These are phyloP conservation scores for Guadua angustifolia DNA, from an alignment of 176 grass and related monocot species.

Conservation along the genomic window DNA sequence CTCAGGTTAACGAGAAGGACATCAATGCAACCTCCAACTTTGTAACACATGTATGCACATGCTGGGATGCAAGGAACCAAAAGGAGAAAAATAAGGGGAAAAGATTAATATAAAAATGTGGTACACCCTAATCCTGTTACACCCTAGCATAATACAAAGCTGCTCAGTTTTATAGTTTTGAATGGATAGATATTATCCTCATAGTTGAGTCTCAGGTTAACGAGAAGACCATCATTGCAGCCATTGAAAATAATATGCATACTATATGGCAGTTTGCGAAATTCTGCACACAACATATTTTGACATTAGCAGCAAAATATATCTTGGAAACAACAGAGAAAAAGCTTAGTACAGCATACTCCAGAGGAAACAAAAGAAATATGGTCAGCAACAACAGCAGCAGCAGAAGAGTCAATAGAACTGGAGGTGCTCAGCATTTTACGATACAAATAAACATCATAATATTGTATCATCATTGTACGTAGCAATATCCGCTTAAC, in stretches of 20 bases:
- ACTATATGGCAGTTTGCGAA: neutral
- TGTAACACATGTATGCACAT: neutral
- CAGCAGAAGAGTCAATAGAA: slow-evolving; percentile 5
- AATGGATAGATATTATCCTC: slow-evolving; percentile 50
- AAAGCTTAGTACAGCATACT: neutral
- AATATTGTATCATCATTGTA: neutral
- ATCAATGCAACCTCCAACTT: slow-evolving; percentile 13
- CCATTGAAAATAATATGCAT: neutral
- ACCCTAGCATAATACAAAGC: slow-evolving; percentile 2
- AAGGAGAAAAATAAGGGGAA: neutral
- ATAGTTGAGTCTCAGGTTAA: slow-evolving; percentile 47
- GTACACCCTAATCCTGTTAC: neutral
- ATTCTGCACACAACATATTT: neutral
- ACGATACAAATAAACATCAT: neutral
- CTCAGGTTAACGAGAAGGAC: slow-evolving; percentile 43
- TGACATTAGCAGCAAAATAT: neutral
- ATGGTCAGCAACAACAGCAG: neutral
- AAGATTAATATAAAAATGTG: neutral
- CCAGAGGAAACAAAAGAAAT: slow-evolving; percentile 2
- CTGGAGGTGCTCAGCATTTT: slow-evolving; percentile 41
- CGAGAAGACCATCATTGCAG: slow-evolving; percentile 52
- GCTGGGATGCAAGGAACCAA: neutral
- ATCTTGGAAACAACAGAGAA: neutral
- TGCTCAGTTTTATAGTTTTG: slow-evolving; percentile 51
- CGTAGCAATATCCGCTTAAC: neutral